Evolutionary conservation across 306 rosid genomes (phyloP), one percentile per base, ranked within the genome.

Genomic region (Neltuma alba): DNA sequence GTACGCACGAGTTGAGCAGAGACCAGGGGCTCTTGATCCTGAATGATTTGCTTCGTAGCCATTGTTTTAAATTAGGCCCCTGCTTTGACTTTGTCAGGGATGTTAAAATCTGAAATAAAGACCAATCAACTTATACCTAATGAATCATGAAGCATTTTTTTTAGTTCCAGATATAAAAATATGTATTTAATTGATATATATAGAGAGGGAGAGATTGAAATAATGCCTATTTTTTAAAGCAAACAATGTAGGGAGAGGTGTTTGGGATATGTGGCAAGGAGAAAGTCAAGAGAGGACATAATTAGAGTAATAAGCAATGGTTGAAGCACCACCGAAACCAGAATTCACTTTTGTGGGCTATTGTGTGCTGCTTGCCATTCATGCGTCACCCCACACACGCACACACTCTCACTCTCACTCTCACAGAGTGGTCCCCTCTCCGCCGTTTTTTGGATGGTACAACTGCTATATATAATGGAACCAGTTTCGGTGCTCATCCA

Each of bases 201-300:
- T 9, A 5, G 20, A 13, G 36, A 28, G 33, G 1, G 64, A 1
- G 16, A 12, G 34, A 4, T 25, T 4, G 20, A 27, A 58, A 58
- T 4, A 58, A 58, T 4, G 28, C 28, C 61, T 54, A 6, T 50
- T 54, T n/a, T 52, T 52, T 52, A 23, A 23, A 27, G 18, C 16
- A 58, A 23, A 58, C 33, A 58, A 6, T 13, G 0, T 12, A 3
- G 36, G 18, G 36, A 27, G 36, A 27, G 20, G 12, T 28, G 20
- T 12, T 25, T 1, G 31, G 10, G 31, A 21, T 38, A n/a, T 10
- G 12, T 16, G 34, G 13, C 14, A 6, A 34, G 58, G 14, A 61
- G 37, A 61, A 77, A 40, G 87, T 89, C 90, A 83, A 84, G 81
- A 57, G 38, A 74, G 30, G 87, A 42, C 76, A 85, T 89, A 57